Evolutionary conservation across 2,329 filamentous ascomycete genomes (phyloP).

Genomic region (Aaosphaeria arxii): DNA sequence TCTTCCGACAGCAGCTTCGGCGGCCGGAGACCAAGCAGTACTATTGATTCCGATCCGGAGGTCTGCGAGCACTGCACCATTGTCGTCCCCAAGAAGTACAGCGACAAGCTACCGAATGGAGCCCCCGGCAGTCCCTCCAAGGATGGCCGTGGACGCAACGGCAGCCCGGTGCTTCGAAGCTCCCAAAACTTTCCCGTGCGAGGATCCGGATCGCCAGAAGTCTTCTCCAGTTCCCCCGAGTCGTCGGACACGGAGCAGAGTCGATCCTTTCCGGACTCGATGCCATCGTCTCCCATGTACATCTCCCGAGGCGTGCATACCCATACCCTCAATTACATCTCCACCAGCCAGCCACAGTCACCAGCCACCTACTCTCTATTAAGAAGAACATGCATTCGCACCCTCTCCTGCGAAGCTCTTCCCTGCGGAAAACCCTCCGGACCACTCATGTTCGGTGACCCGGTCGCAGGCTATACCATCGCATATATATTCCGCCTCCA

Average conservation of each 20-base stretch:
- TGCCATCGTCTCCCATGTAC: slow-evolving; percentile 42
- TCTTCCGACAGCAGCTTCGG: slow-evolving; percentile 28
- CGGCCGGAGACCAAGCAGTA: slow-evolving; percentile 31
- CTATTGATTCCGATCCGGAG: slow-evolving; percentile 47
- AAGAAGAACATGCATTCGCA: slow-evolving; percentile 57
- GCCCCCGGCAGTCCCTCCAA: slow-evolving; percentile 50
- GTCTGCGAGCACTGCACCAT: slow-evolving; percentile 58
- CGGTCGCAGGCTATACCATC: slow-evolving; percentile 56
- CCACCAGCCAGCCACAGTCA: slow-evolving; percentile 55
- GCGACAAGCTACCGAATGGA: slow-evolving; percentile 52
- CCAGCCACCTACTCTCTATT: slow-evolving; percentile 54
- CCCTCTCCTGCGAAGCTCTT: slow-evolving; percentile 55
- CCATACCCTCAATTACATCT: slow-evolving; percentile 57
- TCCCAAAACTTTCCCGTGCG: slow-evolving; percentile 53
- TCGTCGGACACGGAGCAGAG: slow-evolving; percentile 39
- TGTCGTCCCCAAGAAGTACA: slow-evolving; percentile 53
- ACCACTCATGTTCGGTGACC: slow-evolving; percentile 57
- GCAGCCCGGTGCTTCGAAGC: slow-evolving; percentile 55
- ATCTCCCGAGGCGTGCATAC: slow-evolving; percentile 44
- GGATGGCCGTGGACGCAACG: slow-evolving; percentile 49
- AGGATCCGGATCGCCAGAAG: slow-evolving; percentile 28
- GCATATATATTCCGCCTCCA: slow-evolving; percentile 59
- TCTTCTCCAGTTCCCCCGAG: slow-evolving; percentile 29
- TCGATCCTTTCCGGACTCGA: slow-evolving; percentile 31
- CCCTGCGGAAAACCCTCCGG: slow-evolving; percentile 56